Evolutionary conservation across 352 stramenopile genomes (phyloP).

Genomic region (Thalassiosira livingstoniorum): DNA sequence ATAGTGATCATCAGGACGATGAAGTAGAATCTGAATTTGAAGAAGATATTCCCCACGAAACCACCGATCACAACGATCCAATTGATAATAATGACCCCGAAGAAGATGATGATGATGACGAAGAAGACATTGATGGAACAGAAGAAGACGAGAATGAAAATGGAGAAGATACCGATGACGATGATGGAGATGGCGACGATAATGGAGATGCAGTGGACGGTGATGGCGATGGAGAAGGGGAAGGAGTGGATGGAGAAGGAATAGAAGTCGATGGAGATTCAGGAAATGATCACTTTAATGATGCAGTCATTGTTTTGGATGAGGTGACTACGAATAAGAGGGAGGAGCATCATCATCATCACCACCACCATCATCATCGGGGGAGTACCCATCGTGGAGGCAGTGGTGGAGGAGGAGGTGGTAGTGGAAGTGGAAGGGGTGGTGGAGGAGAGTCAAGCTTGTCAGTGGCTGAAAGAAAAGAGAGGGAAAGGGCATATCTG

Average conservation of each 20-base stretch:
- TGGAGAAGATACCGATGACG: constrained; percentile 48
- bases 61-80: too few species aligned
- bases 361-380: background rate
- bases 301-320: constrained; percentile 58
- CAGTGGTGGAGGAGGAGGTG: background rate
- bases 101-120: constrained; percentile 25
- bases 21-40: constrained; percentile 3
- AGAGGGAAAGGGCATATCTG: constrained; percentile 63
- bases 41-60: too few species aligned
- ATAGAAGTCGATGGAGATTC: too few species aligned
- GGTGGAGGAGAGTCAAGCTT: background rate
- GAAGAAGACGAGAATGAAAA: constrained; percentile 33
- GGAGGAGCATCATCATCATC: constrained; percentile 33
- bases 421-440: background rate
- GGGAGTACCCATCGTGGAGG: background rate
- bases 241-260: too few species aligned
- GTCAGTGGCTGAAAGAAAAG: constrained; percentile 33
- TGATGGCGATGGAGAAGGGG: too few species aligned
- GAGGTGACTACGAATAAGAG: constrained; percentile 34
- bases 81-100: constrained; percentile 4
- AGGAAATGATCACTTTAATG: constrained; percentile 62
- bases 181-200: constrained; percentile 52
- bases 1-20: constrained; percentile 46
- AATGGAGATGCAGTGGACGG: constrained; percentile 41
- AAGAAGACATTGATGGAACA: constrained; percentile 33